Evolutionary conservation across 2,329 filamentous ascomycete species (phyloP), one percentile per base, ranked within the genome.

Genomic region (Aspergillus ochraceus): DNA sequence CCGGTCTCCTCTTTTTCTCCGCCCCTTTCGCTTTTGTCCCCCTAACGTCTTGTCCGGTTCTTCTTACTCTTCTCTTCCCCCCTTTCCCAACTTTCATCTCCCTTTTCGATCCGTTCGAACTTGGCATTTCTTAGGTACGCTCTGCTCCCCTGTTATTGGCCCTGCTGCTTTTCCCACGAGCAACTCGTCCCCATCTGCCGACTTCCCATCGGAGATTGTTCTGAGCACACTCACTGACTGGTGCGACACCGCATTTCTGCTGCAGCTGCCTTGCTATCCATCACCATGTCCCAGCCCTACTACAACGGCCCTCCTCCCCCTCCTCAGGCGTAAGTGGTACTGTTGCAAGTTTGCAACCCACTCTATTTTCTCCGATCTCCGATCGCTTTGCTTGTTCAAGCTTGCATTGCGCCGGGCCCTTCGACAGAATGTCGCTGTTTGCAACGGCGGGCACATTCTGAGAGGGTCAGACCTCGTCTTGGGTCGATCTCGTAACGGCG

Each of bases 311-410:
- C 70, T 55, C 76, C 74, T 57, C 72, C 75, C 55, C 77, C 74
- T 57, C 72, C 75, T 57, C 77, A 75, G 64, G 67, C 71, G 67
- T 79, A 74, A 65, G 74, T 70, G 60, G 24, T 19, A n/a, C 60
- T 42, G 42, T 45, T 47, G 12, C 42, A 19, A 42, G 9, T 30
- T 45, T 47, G 12, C 42, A 19, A 42, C 12, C 36, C 29, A 36
- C 20, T 29, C n/a, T 19, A 42, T 30, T 45, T 56, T 22, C n/a
- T 20, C 6, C 9, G 30, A 6, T 30, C 19, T 10, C 50, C 50
- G 29, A 14, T 52, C 17, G 24, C 20, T 11, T 19, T 20, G n/a
- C 22, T 24, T 9, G 14, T 8, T 30, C 14, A n/a, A 51, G 19
- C 49, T 17, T 42, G 14, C 36, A n/a, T 42, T 42, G 36, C 36